Evolutionary conservation across 345 rosid species (phyloP), one percentile per base, ranked within the genome.

Genomic region (Heritiera littoralis): DNA sequence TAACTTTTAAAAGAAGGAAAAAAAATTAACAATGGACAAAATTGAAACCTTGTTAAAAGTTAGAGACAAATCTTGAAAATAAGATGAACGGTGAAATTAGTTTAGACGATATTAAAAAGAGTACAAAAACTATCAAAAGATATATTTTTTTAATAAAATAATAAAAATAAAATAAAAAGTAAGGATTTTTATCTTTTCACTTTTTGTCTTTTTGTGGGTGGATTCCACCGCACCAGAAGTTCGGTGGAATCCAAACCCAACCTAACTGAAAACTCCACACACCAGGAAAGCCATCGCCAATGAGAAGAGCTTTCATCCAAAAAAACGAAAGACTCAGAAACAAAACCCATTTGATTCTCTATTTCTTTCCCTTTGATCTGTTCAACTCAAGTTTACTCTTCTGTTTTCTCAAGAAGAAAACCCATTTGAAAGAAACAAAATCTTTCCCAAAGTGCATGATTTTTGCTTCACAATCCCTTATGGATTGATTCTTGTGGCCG

Each of bases 381-480:
- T 15, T 20, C 51, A 59, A 56, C 56, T 61, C 63, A 73, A 38
- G 12, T 73, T 55, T 40, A 38, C 77, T 40, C 65, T 73, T 81
- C 17, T 20, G 58, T 23, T 82, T 78, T 84, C 74, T 59, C 78
- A 67, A 77, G 70, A 63, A 79, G 59, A 38, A 63, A 54, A 58
- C 74, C 77, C 79, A 40, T 3, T 35, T 32, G 49, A 46, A 40
- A 64, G 86, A 41, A 41, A 8, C 8, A 10, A n/a, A 64, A 74
- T 6, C 55, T 2, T 66, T 17, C 38, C 67, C 46, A 82, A 82
- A 80, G 91, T 96, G 99, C 94, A 94, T 82, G 98, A 96, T 86
- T 96, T 96, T 88, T 96, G 98, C 89, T 88, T 94, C 87, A 94
- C 98, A 71, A 90, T 94, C 89, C 98, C 99, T 40, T 96, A 96